Conservation (phyloP, 2,329 filamentous ascomycete species). For the Uncinocarpus reesii region DNA sequence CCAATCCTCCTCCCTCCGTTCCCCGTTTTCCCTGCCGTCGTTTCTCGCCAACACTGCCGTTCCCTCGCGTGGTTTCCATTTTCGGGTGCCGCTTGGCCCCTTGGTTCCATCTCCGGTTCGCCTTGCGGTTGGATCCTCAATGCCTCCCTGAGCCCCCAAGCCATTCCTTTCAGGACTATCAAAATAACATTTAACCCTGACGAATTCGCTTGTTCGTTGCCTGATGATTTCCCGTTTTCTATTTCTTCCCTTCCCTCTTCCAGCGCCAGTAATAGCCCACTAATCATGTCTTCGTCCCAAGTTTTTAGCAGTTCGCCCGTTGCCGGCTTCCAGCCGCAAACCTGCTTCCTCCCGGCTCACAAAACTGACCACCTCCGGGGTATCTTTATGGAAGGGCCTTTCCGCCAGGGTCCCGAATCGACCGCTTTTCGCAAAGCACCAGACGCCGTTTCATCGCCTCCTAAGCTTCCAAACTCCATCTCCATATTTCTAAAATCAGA, state of each 20-base stretch:
- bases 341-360: background rate
- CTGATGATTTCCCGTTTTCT: background rate
- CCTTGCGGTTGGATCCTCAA: conserved; percentile 3
- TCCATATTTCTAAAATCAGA: conserved; percentile 29
- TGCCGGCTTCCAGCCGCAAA: conserved; percentile 2
- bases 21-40: conserved; percentile 19
- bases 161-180: background rate
- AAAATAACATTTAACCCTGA: background rate
- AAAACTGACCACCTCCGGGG: conserved; percentile 14
- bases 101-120: conserved; percentile 2
- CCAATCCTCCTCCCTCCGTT: background rate
- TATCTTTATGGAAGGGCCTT: conserved; percentile 36
- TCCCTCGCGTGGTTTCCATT: conserved; percentile 1
- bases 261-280: background rate
- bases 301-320: conserved; percentile 1
- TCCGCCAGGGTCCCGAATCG: conserved; percentile 34
- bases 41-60: background rate
- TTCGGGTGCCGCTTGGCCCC: background rate
- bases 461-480: conserved; percentile 25
- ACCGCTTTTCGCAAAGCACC: conserved; percentile 27
- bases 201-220: conserved; percentile 3
- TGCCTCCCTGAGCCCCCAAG: conserved; percentile 2
- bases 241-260: background rate
- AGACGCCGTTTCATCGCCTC: conserved; percentile 21
- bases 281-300: conserved; percentile 8